Evolutionary conservation across 176 grass and related monocot genomes (phyloP).

Genomic region (Oryza brachyantha): DNA sequence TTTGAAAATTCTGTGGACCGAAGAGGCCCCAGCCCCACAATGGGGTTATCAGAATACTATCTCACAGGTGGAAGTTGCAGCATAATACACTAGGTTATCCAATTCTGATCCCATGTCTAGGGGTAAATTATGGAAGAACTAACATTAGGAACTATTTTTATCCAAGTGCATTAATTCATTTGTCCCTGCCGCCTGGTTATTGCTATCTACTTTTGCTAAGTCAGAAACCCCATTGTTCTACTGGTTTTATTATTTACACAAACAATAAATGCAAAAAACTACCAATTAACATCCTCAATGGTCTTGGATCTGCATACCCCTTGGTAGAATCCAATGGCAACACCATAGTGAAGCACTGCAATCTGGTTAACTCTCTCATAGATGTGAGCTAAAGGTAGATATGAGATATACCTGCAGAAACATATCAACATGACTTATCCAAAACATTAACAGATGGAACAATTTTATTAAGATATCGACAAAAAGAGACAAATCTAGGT

Average conservation of each 20-base stretch:
- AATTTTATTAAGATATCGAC: neutral
- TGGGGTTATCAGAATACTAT: constrained; percentile 6
- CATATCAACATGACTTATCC: neutral
- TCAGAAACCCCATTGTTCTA: neutral
- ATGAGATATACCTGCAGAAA: constrained; percentile 73
- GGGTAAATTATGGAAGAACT: neutral
- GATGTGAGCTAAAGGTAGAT: constrained; percentile 93
- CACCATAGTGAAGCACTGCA: constrained; percentile 60
- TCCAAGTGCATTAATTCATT: neutral
- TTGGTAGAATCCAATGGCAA: constrained; percentile 95
- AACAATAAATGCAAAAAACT: neutral
- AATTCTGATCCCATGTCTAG: neutral
- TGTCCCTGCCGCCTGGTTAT: too few species aligned
- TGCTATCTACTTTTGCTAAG: neutral
- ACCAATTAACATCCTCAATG: neutral
- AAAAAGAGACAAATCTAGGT: neutral
- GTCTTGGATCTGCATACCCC: constrained; percentile 57
- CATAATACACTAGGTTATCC: constrained; percentile 22
- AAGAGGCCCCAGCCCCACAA: neutral
- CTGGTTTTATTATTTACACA: neutral
- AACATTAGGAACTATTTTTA: neutral
- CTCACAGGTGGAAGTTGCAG: neutral
- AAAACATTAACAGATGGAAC: neutral
- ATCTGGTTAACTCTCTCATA: constrained; percentile 86
- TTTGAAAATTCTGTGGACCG: too few species aligned